Percentiles rank a stretch among this genome's conserved stretches.
These are phyloP conservation scores for Backusella westeae DNA, from an alignment of 192 early-diverging fungal species.

Conservation along the genomic window DNA sequence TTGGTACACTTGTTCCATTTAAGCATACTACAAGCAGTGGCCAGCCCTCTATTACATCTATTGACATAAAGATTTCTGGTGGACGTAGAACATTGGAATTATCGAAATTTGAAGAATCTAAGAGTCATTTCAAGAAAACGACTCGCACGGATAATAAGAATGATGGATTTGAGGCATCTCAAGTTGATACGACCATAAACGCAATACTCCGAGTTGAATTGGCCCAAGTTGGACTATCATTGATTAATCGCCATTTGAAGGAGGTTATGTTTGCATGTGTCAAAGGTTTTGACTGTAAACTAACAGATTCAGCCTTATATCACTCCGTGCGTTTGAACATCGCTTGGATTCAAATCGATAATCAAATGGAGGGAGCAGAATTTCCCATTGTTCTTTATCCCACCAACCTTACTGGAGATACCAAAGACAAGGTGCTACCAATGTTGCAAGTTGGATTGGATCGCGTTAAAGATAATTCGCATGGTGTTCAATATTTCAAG, in stretches of 20 bases:
- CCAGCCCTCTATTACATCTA: slow-evolving; percentile 49
- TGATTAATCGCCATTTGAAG: slow-evolving; percentile 76
- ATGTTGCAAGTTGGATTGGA: slow-evolving; percentile 74
- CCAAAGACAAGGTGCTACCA: slow-evolving; percentile 40
- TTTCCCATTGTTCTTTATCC: slow-evolving; percentile 95
- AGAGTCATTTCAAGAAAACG: slow-evolving; percentile 54
- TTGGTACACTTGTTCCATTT: slow-evolving; percentile 88
- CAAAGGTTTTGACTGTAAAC: slow-evolving; percentile 71
- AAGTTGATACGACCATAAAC: slow-evolving; percentile 47
- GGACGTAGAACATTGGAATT: slow-evolving; percentile 67
- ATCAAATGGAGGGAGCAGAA: slow-evolving; percentile 84
- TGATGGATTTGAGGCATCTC: slow-evolving; percentile 52
- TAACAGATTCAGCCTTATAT: slow-evolving; percentile 78
- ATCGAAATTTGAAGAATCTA: slow-evolving; percentile 60
- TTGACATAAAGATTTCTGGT: slow-evolving; percentile 72
- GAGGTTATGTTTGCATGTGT: slow-evolving; percentile 87
- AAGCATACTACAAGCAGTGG: slow-evolving; percentile 56
- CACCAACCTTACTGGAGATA: slow-evolving; percentile 73
- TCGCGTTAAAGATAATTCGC: slow-evolving; percentile 88
- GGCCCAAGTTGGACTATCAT: slow-evolving; percentile 87
- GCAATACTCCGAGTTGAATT: slow-evolving; percentile 72
- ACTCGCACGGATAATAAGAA: not conserved
- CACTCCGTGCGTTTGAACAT: slow-evolving; percentile 74
- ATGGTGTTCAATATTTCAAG: slow-evolving; percentile 94
- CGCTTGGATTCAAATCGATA: slow-evolving; percentile 96